Base-by-base conservation (phyloP, 73 alveolate species). In the Tetrahymena borealis region DNA sequence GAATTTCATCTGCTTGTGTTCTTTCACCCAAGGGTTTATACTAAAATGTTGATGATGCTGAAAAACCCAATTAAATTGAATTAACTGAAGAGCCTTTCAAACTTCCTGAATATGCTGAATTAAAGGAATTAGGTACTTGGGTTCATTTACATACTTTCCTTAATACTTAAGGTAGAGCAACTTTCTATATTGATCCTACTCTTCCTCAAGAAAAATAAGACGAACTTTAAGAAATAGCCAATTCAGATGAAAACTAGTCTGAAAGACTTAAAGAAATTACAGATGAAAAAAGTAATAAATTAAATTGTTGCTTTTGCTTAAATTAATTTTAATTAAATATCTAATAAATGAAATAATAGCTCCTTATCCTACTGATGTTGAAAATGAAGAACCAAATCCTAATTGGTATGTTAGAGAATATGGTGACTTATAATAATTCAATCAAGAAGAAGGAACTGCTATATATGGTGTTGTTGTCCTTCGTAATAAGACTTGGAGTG, bases 401-500 rank as follows among this genome's bases (percentile, higher is more conserved):
- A 60, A 60, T 32, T 97, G 98, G 98, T 60, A 92, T 16, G 39
- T 94, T 37, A 96, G 98, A 91, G 93, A 95, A 39, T 95, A 90
- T 90, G 99, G 99, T 20, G 99, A 97, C 90, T 93, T 92, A 40
- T 95, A 97, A 90, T 97, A 95, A 78, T 97, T 94, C 96, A 97
- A 97, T 91, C 94, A 97, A 78, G 98, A 20, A 20, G 92, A 97
- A 92, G 98, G 98, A 60, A 96, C 94, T 32, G 95, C 93, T 36
- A 94, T 96, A 39, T 98, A 96, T 95, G 97, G 99, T 15, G 98
- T 96, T 5, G 94, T 95, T 32, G 96, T 96, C 16, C 90, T 98
- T 32, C 95, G 96, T 94, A 96, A 98, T 38, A 93, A 97, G 91
- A 97, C 99, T 95, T 98, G 99, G 99, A 99, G 99, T 16, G 99